phyloP scores from a whole-genome alignment of 2,329 filamentous ascomycete species.

The Sclerotiophoma versabilis region DNA sequence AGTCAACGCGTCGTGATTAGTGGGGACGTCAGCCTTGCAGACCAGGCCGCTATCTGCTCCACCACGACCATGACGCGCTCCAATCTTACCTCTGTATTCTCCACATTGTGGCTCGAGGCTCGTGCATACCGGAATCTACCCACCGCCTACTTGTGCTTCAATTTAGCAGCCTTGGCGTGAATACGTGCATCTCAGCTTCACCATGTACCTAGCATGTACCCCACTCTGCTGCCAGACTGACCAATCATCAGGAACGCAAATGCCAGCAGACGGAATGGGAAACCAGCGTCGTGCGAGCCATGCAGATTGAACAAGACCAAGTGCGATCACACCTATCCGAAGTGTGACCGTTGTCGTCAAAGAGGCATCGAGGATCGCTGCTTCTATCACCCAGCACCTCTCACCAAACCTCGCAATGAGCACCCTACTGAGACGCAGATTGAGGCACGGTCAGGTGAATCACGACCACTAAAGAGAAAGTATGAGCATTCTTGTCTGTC shows the following conservation, averaged over 20 bases:
- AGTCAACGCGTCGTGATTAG: conserved; percentile 12
- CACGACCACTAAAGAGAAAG: conserved; percentile 37
- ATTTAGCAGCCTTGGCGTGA: background rate
- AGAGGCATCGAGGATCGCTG: conserved; percentile 43
- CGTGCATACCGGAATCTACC: conserved; percentile 3
- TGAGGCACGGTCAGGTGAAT: conserved; percentile 18
- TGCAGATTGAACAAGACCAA: conserved; percentile 45
- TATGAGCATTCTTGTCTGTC: conserved; percentile 12
- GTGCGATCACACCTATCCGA: conserved; percentile 43
- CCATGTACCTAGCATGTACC: conserved; percentile 15
- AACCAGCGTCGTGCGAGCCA: conserved; percentile 44
- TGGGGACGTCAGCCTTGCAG: background rate
- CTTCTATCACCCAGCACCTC: conserved; percentile 46
- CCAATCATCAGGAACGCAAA: conserved; percentile 28
- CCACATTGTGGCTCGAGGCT: conserved; percentile 7
- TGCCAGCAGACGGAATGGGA: conserved; percentile 42
- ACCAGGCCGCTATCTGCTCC: background rate
- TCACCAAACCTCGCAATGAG: conserved; percentile 37
- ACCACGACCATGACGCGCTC: conserved; percentile 7
- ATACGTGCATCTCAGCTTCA: background rate
- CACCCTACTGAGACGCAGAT: background rate
- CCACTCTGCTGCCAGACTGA: conserved; percentile 13
- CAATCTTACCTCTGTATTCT: background rate
- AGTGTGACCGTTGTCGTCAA: conserved; percentile 43
- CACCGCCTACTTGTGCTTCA: background rate